Evolutionary conservation across 1,284 basidiomycete genomes (phyloP).

Genomic region (Pascua guehoae): DNA sequence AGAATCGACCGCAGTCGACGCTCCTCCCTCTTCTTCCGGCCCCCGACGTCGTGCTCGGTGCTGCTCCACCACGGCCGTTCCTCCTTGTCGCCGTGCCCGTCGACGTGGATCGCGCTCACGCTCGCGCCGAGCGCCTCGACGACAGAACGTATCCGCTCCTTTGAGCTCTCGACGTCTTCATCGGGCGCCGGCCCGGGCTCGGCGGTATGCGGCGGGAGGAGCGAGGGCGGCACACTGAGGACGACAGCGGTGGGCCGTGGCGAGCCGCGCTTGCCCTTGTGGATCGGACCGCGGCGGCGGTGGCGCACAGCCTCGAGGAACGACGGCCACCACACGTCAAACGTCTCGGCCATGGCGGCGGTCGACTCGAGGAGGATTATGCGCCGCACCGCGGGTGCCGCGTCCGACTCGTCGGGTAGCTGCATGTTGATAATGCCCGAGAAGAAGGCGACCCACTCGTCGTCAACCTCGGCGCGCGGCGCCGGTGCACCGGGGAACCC

Average conservation of each 20-base stretch:
- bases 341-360: conserved; percentile 65
- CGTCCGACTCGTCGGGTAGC: conserved; percentile 10
- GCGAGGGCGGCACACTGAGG: conserved; percentile 72
- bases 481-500: background rate
- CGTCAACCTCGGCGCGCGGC: conserved; percentile 9
- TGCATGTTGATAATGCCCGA: conserved; percentile 32
- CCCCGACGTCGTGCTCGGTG: conserved; percentile 32
- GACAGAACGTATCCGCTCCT: conserved; percentile 23
- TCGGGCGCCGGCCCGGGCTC: conserved; percentile 7
- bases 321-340: conserved; percentile 72
- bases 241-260: conserved; percentile 66
- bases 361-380: conserved; percentile 79
- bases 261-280: conserved; percentile 7
- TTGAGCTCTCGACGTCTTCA: conserved; percentile 43
- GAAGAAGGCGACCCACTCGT: conserved; percentile 36
- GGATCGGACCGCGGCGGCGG: conserved; percentile 51
- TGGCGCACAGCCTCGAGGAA: conserved; percentile 70
- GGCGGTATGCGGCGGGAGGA: conserved; percentile 53
- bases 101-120: conserved; percentile 17
- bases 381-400: conserved; percentile 45
- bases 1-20: conserved; percentile 27
- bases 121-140: conserved; percentile 20
- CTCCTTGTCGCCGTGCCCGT: conserved; percentile 14
- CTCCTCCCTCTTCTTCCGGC: conserved; percentile 26
- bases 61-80: conserved; percentile 39